Evolutionary conservation across 1,284 basidiomycete genomes (phyloP).

Genomic region (Quambalaria eucalypti): DNA sequence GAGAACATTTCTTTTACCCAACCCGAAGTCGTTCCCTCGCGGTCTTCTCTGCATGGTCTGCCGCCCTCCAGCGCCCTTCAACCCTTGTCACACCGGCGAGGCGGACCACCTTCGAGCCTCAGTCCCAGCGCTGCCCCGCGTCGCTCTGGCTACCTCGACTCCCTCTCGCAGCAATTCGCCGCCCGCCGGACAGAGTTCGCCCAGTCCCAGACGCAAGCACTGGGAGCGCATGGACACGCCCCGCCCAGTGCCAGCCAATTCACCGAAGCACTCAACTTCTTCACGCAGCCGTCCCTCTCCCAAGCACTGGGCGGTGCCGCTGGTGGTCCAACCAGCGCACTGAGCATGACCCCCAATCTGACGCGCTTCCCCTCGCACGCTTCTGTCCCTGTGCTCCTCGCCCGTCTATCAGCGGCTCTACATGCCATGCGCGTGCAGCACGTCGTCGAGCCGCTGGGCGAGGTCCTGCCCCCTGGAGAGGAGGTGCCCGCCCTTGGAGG

Average conservation of each 20-base stretch:
- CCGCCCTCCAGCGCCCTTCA: not conserved
- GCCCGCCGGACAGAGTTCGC: slow-evolving; percentile 17
- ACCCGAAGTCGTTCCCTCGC: no score
- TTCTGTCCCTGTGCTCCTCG: slow-evolving; percentile 17
- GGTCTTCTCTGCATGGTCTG: slow-evolving; percentile 21
- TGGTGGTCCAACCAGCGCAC: slow-evolving; percentile 11
- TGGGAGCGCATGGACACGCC: no score
- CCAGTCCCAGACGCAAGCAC: no score
- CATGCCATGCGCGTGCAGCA: slow-evolving; percentile 23
- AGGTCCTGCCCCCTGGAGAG: slow-evolving; percentile 15
- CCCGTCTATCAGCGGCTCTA: slow-evolving; percentile 17
- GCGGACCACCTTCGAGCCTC: not conserved
- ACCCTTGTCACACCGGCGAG: no score
- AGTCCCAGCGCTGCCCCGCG: not conserved
- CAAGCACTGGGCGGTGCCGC: slow-evolving; percentile 11
- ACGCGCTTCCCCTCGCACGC: slow-evolving; percentile 39
- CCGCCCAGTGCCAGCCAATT: slow-evolving; percentile 22
- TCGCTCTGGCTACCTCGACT: slow-evolving; percentile 2
- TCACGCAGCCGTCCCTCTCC: slow-evolving; percentile 1
- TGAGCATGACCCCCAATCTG: slow-evolving; percentile 33
- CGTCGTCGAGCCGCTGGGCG: slow-evolving; percentile 26
- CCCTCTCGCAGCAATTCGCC: slow-evolving; percentile 31
- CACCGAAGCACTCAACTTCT: slow-evolving; percentile 31
- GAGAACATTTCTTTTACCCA: slow-evolving; percentile 43
- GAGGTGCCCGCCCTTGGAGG: slow-evolving; percentile 16